Evolutionary conservation across 2,329 filamentous ascomycete species (phyloP).

Genomic region (Alternaria atra): DNA sequence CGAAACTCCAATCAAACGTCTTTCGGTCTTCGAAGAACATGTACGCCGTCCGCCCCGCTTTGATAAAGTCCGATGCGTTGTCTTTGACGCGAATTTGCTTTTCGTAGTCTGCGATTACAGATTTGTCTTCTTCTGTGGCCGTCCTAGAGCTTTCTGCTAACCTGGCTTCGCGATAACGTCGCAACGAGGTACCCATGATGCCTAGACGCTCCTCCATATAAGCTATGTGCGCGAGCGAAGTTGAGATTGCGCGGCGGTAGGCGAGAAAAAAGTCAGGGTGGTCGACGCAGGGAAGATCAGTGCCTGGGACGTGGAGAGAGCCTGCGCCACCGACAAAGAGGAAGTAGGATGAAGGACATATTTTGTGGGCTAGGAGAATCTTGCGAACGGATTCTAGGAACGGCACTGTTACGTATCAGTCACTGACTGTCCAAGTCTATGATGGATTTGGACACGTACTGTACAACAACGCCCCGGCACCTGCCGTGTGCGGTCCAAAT

Average conservation of each 20-base stretch:
- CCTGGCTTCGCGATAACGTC: constrained; percentile 39
- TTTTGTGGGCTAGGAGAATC: constrained; percentile 44
- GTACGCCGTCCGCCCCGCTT: constrained; percentile 43
- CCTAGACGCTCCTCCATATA: constrained; percentile 50
- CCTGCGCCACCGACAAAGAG: constrained; percentile 49
- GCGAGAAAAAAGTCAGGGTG: constrained; percentile 48
- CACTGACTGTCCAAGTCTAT: background rate
- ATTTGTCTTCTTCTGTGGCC: constrained; percentile 26
- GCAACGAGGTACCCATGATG: constrained; percentile 37
- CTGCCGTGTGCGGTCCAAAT: constrained; percentile 46
- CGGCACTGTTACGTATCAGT: constrained; percentile 30
- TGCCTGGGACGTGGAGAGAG: constrained; percentile 41
- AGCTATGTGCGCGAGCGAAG: constrained; percentile 44
- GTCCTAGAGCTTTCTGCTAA: constrained; percentile 26
- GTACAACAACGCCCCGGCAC: constrained; percentile 40
- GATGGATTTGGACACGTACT: constrained; percentile 25
- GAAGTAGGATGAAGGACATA: constrained; percentile 40
- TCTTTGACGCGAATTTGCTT: constrained; percentile 33
- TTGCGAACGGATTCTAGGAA: constrained; percentile 49
- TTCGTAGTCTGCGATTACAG: constrained; percentile 37
- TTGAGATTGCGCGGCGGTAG: constrained; percentile 46
- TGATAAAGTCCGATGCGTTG: constrained; percentile 42
- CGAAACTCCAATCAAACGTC: constrained; percentile 47
- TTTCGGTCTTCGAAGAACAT: constrained; percentile 51
- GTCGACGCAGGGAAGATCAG: constrained; percentile 35